phyloP scores from a whole-genome alignment of 208 protist species.

The Kentomonas sorsogonicus region DNA sequence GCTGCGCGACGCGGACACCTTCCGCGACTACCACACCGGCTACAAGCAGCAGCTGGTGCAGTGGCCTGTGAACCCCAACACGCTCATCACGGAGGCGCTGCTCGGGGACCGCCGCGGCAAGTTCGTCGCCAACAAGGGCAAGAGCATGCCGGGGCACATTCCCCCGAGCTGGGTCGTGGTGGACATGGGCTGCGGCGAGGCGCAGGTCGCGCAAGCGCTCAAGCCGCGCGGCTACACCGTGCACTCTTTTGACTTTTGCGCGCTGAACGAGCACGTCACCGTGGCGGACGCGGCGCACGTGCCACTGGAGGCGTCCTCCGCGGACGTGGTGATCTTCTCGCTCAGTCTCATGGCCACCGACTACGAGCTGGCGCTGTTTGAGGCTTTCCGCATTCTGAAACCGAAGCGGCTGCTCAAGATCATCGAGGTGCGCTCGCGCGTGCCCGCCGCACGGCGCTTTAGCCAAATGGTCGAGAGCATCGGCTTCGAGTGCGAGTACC shows the following conservation, averaged over 20 bases:
- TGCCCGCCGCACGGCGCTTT: slow-evolving; percentile 73
- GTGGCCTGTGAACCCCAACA: slow-evolving; percentile 92
- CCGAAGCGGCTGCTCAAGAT: slow-evolving; percentile 86
- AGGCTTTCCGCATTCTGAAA: slow-evolving; percentile 91
- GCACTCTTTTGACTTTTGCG: slow-evolving; percentile 94
- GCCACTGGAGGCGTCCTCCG: slow-evolving; percentile 62
- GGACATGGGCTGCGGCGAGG: slow-evolving; percentile 95
- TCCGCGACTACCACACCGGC: slow-evolving; percentile 90
- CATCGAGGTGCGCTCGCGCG: slow-evolving; percentile 90
- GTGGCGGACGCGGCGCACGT: slow-evolving; percentile 88
- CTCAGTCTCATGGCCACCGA: slow-evolving; percentile 96
- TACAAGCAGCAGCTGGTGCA: slow-evolving; percentile 89
- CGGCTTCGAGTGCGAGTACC: slow-evolving; percentile 77
- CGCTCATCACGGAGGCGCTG: slow-evolving; percentile 82
- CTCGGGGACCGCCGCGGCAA: slow-evolving; percentile 66
- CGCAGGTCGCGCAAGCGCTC: slow-evolving; percentile 78
- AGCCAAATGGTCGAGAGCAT: slow-evolving; percentile 75
- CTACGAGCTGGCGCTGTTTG: slow-evolving; percentile 86
- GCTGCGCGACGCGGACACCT: slow-evolving; percentile 67
- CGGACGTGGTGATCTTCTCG: slow-evolving; percentile 93
- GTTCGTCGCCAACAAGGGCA: slow-evolving; percentile 75
- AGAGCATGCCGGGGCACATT: slow-evolving; percentile 77
- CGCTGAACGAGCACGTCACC: slow-evolving; percentile 73
- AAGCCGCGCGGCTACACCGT: slow-evolving; percentile 81
- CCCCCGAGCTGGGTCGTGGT: slow-evolving; percentile 83